These are phyloP conservation scores for Fusarium brevicatenulatum DNA, from an alignment of 2,329 filamentous ascomycete genomes.

Conservation along the genomic window DNA sequence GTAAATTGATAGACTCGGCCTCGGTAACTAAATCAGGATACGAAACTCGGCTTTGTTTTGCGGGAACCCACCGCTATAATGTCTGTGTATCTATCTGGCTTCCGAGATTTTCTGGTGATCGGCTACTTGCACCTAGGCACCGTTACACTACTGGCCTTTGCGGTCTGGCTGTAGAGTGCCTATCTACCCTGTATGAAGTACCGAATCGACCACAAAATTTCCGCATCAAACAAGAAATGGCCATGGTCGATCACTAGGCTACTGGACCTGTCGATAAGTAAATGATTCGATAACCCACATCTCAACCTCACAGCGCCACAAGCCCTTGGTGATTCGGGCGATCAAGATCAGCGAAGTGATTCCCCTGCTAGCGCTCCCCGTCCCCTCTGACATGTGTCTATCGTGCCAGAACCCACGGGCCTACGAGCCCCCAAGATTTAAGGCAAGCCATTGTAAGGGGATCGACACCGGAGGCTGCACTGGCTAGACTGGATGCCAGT, in stretches of 20 bases:
- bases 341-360: constrained; percentile 42
- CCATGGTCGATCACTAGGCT: constrained; percentile 2
- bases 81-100: constrained; percentile 4
- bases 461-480: constrained; percentile 38
- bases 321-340: constrained; percentile 16
- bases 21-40: constrained; percentile 35
- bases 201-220: background rate
- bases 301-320: constrained; percentile 5
- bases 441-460: constrained; percentile 35
- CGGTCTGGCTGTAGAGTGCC: background rate
- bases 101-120: constrained; percentile 7
- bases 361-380: constrained; percentile 41
- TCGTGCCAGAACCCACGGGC: constrained; percentile 43
- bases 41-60: constrained; percentile 20
- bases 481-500: constrained; percentile 1
- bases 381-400: constrained; percentile 43
- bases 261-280: constrained; percentile 3
- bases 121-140: constrained; percentile 22
- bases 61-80: constrained; percentile 31
- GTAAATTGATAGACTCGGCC: background rate
- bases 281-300: constrained; percentile 36
- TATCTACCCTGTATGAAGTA: constrained; percentile 5
- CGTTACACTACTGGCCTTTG: constrained; percentile 25
- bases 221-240: constrained; percentile 1
- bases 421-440: constrained; percentile 38